Evolutionary conservation across 2,329 filamentous ascomycete species (phyloP).

Genomic region (Epichloe scottii): DNA sequence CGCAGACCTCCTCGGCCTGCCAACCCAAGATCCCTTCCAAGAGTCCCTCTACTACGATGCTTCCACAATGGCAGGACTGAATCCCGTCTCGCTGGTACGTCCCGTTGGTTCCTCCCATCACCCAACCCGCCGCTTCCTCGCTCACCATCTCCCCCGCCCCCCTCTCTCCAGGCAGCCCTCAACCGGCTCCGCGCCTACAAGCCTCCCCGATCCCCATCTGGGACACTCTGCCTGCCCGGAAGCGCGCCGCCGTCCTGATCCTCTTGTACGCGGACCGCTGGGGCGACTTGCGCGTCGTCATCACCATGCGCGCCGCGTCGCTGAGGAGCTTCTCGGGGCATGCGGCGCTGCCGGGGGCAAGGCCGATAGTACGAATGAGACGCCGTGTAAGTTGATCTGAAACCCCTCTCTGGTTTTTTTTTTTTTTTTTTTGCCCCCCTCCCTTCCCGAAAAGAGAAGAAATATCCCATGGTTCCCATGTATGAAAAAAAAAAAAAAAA

Average conservation of each 20-base stretch:
- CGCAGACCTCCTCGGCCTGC: background rate
- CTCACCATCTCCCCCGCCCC: too few species aligned
- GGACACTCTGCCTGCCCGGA: constrained; percentile 47
- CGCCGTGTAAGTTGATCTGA: constrained; percentile 37
- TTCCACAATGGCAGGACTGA: constrained; percentile 43
- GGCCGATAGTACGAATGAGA: constrained; percentile 44
- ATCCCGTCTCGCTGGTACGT: constrained; percentile 41
- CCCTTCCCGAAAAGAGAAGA: too few species aligned
- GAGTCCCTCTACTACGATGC: constrained; percentile 45
- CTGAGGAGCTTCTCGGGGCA: constrained; percentile 67
- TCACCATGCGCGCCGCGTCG: constrained; percentile 54
- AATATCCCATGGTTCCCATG: too few species aligned
- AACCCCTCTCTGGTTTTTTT: too few species aligned
- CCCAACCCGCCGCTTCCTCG: background rate
- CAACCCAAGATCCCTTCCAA: constrained; percentile 6
- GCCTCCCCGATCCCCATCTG: constrained; percentile 49
- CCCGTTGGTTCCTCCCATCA: background rate
- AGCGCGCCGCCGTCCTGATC: constrained; percentile 77
- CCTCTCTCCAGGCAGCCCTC: constrained; percentile 36
- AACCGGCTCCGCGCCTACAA: constrained; percentile 48
- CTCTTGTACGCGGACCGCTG: constrained; percentile 74
- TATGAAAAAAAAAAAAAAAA: too few species aligned
- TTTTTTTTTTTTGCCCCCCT: background rate
- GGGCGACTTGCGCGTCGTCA: constrained; percentile 63
- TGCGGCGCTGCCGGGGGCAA: constrained; percentile 73